phyloP scores from a whole-genome alignment of 768 basidiomycete species.

The Suillus bovinus region DNA sequence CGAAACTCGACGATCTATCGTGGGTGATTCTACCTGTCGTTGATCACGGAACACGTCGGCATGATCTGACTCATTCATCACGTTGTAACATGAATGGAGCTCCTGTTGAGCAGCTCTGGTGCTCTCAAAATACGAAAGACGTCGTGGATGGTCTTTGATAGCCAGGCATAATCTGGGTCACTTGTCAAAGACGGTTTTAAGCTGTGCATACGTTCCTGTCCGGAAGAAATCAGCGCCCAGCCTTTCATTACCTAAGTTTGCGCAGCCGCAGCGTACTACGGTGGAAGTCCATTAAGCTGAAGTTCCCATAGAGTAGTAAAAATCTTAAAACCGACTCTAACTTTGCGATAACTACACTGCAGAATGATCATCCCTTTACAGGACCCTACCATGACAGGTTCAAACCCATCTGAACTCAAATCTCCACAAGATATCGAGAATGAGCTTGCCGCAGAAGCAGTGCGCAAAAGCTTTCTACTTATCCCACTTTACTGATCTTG shows the following conservation, averaged over 20 bases:
- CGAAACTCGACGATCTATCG: background rate
- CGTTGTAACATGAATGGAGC: background rate
- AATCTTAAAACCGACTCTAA: background rate
- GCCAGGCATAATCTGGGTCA: background rate
- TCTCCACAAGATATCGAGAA: too few species aligned
- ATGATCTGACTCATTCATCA: background rate
- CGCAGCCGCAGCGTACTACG: conserved; percentile 1
- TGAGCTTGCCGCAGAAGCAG: background rate
- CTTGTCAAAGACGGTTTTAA: background rate
- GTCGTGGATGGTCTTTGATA: background rate
- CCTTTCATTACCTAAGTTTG: background rate
- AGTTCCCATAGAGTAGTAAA: background rate
- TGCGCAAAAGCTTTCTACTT: background rate
- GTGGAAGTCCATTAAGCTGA: too few species aligned
- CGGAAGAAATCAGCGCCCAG: too few species aligned
- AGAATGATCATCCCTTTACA: background rate
- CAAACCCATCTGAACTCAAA: background rate
- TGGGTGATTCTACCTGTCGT: background rate
- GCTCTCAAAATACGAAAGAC: background rate
- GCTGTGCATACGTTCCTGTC: background rate
- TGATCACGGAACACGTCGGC: background rate
- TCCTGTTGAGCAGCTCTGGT: background rate
- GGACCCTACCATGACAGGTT: background rate
- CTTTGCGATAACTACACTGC: background rate
- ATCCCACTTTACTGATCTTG: background rate